Percentiles rank a stretch among this genome's conserved stretches.
Evolutionary conservation across 495 filamentous ascomycete genomes (phyloP).

Genomic region (Schizothecium vesticola): DNA sequence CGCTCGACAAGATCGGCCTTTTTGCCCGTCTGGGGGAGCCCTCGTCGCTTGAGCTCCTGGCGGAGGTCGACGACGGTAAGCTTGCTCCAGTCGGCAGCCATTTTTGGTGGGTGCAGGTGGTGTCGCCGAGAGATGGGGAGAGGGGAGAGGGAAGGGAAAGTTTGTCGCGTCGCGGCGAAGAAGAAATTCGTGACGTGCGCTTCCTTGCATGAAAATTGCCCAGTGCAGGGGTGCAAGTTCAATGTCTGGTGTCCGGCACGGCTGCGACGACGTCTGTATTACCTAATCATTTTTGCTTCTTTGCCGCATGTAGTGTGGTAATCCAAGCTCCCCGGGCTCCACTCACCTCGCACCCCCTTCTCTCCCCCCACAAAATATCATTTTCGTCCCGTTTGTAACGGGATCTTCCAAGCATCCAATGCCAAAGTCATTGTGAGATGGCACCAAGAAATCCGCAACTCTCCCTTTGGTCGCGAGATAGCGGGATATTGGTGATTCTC

Average conservation of each 20-base stretch:
- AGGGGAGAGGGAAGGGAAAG: not conserved
- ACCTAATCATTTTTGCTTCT: not conserved
- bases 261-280: not conserved
- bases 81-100: slow-evolving; percentile 52
- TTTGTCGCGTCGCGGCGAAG: slow-evolving; percentile 13
- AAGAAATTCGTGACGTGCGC: slow-evolving; percentile 1
- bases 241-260: not conserved
- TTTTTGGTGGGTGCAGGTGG: slow-evolving; percentile 17
- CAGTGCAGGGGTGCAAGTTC: not conserved
- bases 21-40: slow-evolving; percentile 48
- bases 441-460: not conserved
- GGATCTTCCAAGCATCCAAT: not conserved
- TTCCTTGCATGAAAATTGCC: not conserved
- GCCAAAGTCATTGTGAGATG: not conserved
- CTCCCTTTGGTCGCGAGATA: not conserved
- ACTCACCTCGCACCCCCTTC: not conserved
- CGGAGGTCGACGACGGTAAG: slow-evolving; percentile 57
- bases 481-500: not conserved
- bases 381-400: not conserved
- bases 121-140: not conserved
- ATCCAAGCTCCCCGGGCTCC: not conserved
- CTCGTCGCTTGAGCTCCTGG: slow-evolving; percentile 52
- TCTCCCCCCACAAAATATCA: not conserved
- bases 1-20: slow-evolving; percentile 55
- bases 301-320: not conserved